Base-by-base conservation (phyloP, 768 basidiomycete species). In the Russula griseocarnosa region DNA sequence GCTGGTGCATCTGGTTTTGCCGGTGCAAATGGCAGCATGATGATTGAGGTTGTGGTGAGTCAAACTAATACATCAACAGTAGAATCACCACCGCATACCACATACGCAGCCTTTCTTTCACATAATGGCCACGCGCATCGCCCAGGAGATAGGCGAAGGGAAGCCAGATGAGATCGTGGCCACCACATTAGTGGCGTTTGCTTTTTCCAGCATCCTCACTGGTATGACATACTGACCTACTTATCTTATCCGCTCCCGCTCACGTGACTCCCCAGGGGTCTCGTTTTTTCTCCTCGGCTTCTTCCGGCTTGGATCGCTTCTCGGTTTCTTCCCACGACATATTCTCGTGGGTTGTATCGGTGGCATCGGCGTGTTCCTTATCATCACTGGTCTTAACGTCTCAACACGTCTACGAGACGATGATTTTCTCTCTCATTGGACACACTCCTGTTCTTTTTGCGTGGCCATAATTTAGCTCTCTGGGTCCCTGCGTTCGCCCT, bases 291-390 rank as follows among this genome's bases (percentile, higher is more conserved):
- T 90, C n/a, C 82, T 98, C 22, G 94, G 94, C 16, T 83, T 82
- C 18, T 84, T 95, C 67, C 85, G 85, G 51, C 81, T 98, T 14
- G 96, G 96, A 3, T 81, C 84, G 7, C 75, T 98, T 10, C 87
- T 97, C 40, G 94, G 94, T 1, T 98, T 98, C 76, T 98, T 98
- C 76, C 96, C 96, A 20, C 81, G 96, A 16, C 94, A 97, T 71
- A 97, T 98, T 71, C 82, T 98, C 32, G 92, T 99, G n/a, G 95
- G 95, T 16, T 90, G 89, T 70, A 98, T 98, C 46, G 95, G 95
- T 11, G 95, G 96, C n/a, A 92, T 98, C 36, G 96, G 96, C 18
- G 84, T 87, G 10, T 99, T 98, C 75, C 79, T 99, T 52, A 84
- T 98, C 47, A 80, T 88, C 69, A 98, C 95, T 0, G 94, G 93